These are phyloP conservation scores for Citrus cavaleriei DNA, from an alignment of 345 rosid species.

Conservation along the genomic window DNA sequence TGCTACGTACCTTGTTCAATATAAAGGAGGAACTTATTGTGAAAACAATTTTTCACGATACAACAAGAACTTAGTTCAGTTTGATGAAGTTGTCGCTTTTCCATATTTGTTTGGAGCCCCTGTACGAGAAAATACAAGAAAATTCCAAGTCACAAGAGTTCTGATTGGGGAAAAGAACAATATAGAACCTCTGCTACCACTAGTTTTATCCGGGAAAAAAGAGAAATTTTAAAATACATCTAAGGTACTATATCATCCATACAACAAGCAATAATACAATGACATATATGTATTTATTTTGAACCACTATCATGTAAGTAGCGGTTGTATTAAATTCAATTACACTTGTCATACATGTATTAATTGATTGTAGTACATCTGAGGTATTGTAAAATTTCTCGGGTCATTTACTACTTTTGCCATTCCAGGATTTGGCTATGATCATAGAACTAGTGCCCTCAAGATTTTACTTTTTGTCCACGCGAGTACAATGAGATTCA, in stretches of 20 bases:
- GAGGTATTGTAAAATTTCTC: too few relatives aligned
- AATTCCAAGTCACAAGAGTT: background rate
- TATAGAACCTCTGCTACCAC: background rate
- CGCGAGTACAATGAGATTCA: background rate
- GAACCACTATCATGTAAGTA: too few relatives aligned
- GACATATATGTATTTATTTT: too few relatives aligned
- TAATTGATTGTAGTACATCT: too few relatives aligned
- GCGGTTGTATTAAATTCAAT: too few relatives aligned
- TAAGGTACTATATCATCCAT: too few relatives aligned
- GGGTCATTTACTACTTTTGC: background rate
- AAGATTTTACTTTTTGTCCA: background rate
- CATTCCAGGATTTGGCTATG: background rate
- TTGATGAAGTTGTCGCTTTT: background rate
- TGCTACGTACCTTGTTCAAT: background rate
- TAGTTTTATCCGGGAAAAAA: background rate
- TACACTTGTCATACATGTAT: too few relatives aligned
- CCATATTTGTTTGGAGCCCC: background rate
- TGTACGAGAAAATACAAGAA: background rate
- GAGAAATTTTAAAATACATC: fast-evolving
- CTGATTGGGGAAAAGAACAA: background rate
- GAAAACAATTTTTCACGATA: background rate
- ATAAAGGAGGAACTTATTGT: background rate
- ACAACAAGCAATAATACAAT: too few relatives aligned
- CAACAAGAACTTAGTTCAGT: background rate
- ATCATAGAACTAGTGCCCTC: background rate